Percentiles rank a stretch among this genome's conserved stretches.
Conservation (phyloP, 495 filamentous ascomycete species). For the Podospora pseudoanserina region DNA sequence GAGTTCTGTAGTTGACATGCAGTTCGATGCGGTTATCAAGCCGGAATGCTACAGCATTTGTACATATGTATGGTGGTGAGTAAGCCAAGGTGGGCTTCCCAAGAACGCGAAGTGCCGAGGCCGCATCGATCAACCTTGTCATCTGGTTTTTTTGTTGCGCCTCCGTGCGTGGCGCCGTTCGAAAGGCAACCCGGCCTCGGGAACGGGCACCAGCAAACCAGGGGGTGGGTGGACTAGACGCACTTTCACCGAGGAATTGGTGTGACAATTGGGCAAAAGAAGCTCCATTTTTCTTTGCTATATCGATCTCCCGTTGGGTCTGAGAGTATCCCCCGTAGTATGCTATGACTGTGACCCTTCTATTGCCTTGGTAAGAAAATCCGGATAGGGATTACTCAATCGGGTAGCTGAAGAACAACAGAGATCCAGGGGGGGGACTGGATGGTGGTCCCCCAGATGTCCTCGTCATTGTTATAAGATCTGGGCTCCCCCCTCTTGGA, state of each 20-base stretch:
- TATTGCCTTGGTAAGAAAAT: not conserved
- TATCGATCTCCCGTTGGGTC: not conserved
- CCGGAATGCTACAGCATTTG: not conserved
- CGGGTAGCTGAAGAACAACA: not conserved
- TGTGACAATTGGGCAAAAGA: not conserved
- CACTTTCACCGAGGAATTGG: not conserved
- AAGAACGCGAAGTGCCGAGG: not conserved
- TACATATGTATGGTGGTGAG: not conserved
- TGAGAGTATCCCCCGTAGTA: not conserved
- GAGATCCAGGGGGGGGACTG: not conserved
- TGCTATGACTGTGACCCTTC: not conserved
- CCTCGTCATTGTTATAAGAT: not conserved
- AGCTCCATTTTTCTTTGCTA: not conserved
- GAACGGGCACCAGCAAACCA: not conserved
- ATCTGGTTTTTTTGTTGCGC: not conserved
- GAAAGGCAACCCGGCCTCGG: not conserved
- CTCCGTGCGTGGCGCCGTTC: not conserved
- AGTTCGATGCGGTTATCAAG: not conserved
- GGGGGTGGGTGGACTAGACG: not conserved
- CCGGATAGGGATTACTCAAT: not conserved
- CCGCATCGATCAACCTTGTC: not conserved
- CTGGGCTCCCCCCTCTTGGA: not conserved
- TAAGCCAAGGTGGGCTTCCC: not conserved
- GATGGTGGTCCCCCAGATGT: not conserved
- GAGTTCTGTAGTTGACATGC: not conserved